These are phyloP conservation scores for Umbilicus rupestris DNA, from an alignment of 164 flowering plant genomes.

Conservation along the genomic window DNA sequence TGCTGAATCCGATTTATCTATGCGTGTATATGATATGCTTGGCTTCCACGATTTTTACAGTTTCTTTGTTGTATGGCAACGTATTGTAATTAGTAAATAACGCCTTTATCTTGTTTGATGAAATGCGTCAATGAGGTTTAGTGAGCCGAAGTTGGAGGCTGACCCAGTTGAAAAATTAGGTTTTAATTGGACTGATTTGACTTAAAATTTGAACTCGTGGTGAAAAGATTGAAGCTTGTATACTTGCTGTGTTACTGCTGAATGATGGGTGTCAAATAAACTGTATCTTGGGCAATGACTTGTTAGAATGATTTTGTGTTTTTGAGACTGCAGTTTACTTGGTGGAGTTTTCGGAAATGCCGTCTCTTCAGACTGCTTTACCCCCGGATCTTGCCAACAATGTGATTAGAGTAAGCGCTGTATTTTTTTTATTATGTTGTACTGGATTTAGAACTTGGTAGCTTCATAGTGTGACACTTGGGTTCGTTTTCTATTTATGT, in stretches of 20 bases:
- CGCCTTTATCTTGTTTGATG: background rate
- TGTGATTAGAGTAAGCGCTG: constrained; percentile 52
- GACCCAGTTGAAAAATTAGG: too few species aligned
- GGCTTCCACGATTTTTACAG: background rate
- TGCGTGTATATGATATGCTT: background rate
- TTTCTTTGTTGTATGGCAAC: background rate
- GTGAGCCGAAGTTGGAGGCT: background rate
- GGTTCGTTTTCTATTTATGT: background rate
- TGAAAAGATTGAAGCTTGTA: too few species aligned
- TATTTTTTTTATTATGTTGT: too few species aligned
- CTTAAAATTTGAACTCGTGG: background rate
- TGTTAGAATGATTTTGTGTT: background rate
- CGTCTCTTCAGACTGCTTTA: constrained; percentile 75
- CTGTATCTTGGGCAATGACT: background rate
- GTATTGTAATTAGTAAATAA: too few species aligned
- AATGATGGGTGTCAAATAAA: background rate
- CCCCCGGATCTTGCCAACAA: constrained; percentile 92
- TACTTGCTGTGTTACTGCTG: background rate
- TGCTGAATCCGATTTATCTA: background rate
- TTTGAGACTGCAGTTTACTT: background rate
- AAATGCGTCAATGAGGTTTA: background rate
- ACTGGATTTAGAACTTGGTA: background rate
- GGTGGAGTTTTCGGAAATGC: constrained; percentile 33
- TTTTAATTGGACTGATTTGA: background rate
- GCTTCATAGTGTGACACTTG: background rate